A percentile compares a stretch with the other conserved stretches of the same genome.
Evolutionary conservation across 1,139 yeast genomes (phyloP).

Genomic region (Yamadazyma trypodendri): DNA sequence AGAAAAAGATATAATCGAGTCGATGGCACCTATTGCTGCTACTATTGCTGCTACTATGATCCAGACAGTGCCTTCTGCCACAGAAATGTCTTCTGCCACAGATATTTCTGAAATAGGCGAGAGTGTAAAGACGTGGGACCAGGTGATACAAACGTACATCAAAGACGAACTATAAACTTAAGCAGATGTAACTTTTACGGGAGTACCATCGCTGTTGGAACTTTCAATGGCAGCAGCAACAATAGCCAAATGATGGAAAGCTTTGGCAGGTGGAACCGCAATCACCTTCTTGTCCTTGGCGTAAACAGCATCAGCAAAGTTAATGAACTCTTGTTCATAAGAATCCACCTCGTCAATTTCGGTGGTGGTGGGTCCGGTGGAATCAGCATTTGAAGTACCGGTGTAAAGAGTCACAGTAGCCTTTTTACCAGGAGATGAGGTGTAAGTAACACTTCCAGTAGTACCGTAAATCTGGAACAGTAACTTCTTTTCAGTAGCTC

Average conservation of each 20-base stretch:
- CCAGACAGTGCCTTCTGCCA: background rate
- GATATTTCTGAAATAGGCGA: background rate
- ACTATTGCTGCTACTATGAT: background rate
- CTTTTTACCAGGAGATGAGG: slow-evolving; percentile 53
- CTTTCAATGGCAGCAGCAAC: slow-evolving; percentile 82
- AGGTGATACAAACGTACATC: slow-evolving; percentile 2
- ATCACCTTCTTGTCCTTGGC: slow-evolving; percentile 61
- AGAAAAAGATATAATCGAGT: slow-evolving; percentile 6
- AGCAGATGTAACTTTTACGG: slow-evolving; percentile 45
- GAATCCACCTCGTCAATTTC: slow-evolving; percentile 57
- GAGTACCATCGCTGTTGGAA: slow-evolving; percentile 56
- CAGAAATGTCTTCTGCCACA: background rate
- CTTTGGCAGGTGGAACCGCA: slow-evolving; percentile 63
- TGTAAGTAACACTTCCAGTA: slow-evolving; percentile 68
- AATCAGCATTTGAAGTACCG: slow-evolving; percentile 42
- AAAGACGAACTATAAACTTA: slow-evolving; percentile 13
- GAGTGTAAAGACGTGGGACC: slow-evolving; percentile 5
- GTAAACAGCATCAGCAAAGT: slow-evolving; percentile 68
- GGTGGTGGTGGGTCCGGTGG: slow-evolving; percentile 46
- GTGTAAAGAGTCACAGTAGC: slow-evolving; percentile 51
- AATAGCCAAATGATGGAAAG: slow-evolving; percentile 90
- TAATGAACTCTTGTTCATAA: slow-evolving; percentile 61
- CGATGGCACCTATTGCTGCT: background rate
- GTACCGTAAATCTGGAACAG: slow-evolving; percentile 72
- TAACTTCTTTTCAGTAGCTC: slow-evolving; percentile 71